phyloP scores from a whole-genome alignment of 176 grass and related monocot species.

The maize (Zea mays) region Zm-B73-REFERENCE-NAM-5.0 NC_050098.1:164505001-164505500 shows the following conservation, averaged over 20 bases:
- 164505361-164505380: constrained; percentile 52
- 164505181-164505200: too few species aligned
- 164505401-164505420: constrained; percentile 24
- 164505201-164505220: not conserved
- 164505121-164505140: too few species aligned
- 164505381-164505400: constrained; percentile 45
- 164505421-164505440: constrained; percentile 11
- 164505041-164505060: not conserved
- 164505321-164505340: not conserved
- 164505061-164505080: not conserved
- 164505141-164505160: too few species aligned
- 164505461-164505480: constrained; percentile 37
- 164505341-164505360: not conserved
- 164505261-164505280: not conserved
- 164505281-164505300: constrained; percentile 4
- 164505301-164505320: not conserved
- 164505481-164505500: not conserved
- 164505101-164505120: not conserved
- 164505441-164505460: constrained; percentile 30
- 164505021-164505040: not conserved
- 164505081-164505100: not conserved
- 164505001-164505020: not conserved
- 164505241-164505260: not conserved
- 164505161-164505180: too few species aligned
- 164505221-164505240: not conserved